Conservation (phyloP, 2,329 filamentous ascomycete species). For the Arthroderma sp. region DNA sequence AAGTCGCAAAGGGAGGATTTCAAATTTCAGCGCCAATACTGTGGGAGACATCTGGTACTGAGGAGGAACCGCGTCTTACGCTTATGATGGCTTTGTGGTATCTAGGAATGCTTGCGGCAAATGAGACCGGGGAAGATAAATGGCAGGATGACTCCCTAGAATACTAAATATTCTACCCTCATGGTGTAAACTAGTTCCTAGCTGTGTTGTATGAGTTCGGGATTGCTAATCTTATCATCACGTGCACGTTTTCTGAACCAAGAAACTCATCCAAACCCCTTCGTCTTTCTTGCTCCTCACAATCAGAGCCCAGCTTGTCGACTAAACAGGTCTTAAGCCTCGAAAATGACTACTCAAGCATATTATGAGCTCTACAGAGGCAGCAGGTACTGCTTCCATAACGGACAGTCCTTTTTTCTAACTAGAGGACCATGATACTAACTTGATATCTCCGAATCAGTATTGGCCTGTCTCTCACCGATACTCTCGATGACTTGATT, state of each 20-base stretch:
- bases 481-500: constrained; percentile 94
- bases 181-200: not conserved
- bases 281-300: not conserved
- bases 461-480: constrained; percentile 83
- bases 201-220: constrained; percentile 1
- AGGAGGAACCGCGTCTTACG: constrained; percentile 4
- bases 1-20: not conserved
- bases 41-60: not conserved
- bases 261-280: not conserved
- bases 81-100: constrained; percentile 9
- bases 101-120: constrained; percentile 5
- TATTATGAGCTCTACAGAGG: constrained; percentile 95
- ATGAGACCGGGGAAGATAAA: not conserved
- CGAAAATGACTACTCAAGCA: constrained; percentile 38
- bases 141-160: not conserved
- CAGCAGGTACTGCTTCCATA: constrained; percentile 60
- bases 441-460: constrained; percentile 36
- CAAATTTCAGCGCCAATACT: not conserved
- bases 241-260: not conserved
- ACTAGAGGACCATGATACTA: constrained; percentile 9
- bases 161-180: not conserved
- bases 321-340: not conserved
- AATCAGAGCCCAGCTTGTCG: not conserved
- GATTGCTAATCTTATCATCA: not conserved
- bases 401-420: not conserved